Conservation (phyloP, 495 filamentous ascomycete species). For the Aspergillus heteromorphus region DNA sequence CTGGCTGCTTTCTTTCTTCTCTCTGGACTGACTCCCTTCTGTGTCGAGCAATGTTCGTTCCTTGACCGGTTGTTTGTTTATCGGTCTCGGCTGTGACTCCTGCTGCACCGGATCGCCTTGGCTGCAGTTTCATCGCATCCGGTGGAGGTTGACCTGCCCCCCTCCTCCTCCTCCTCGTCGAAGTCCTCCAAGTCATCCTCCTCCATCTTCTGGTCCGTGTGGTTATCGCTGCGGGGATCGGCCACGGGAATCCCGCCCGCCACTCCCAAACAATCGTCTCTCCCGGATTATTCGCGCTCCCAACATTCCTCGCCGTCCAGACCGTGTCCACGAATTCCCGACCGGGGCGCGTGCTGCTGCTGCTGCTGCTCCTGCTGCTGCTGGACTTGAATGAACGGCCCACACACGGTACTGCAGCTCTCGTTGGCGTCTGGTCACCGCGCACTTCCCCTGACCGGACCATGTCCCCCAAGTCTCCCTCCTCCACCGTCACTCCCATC, state of each 20-base stretch:
- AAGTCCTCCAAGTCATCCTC: background rate
- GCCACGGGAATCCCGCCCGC: constrained; percentile 1
- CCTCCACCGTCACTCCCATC: constrained; percentile 2
- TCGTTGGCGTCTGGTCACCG: constrained; percentile 17
- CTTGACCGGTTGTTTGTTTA: background rate
- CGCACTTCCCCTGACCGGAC: constrained; percentile 6
- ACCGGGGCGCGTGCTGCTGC: background rate
- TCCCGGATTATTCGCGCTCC: background rate
- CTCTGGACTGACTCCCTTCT: background rate
- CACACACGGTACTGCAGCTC: constrained; percentile 4
- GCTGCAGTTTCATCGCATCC: background rate
- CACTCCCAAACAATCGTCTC: background rate
- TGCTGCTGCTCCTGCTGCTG: background rate
- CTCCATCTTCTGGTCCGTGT: constrained; percentile 1
- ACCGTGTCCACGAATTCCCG: background rate
- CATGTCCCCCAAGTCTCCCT: constrained; percentile 17
- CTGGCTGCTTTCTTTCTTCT: background rate
- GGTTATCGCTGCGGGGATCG: constrained; percentile 4
- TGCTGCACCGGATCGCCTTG: background rate
- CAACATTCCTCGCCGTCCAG: background rate
- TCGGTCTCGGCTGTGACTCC: background rate
- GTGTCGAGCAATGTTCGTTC: background rate
- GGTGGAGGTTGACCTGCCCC: background rate
- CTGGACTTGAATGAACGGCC: constrained; percentile 17
- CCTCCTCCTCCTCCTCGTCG: background rate